Base-by-base conservation (phyloP, 139 green algal species). In the Parachlorella kessleri region DNA sequence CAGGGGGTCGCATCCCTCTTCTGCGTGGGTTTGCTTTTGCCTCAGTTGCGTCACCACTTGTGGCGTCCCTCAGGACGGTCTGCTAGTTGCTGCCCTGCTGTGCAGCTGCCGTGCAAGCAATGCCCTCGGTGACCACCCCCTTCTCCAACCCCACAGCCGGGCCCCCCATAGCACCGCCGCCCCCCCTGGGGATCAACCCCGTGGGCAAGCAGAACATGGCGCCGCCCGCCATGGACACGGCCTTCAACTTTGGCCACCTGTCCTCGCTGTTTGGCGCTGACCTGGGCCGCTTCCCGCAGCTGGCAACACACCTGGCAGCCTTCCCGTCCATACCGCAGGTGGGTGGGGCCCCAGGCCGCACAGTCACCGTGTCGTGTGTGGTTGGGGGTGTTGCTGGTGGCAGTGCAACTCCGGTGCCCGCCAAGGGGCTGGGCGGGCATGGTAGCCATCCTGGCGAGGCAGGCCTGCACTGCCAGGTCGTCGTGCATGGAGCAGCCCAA, bases 261-360 rank as follows among this genome's bases (percentile, higher is more conserved):
- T 54, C 14, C 1, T 30, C 33, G 33, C 54, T 85, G 80, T 75
- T 85, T 76, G 80, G 80, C 0, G 65, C 35, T 5, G 80, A 81
- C 73, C 23, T 84, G 28, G 74, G 78, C 33, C 55, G 70, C 39
- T 42, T 80, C 28, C 59, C 81, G 3, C 67, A 71, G 66, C 73
- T 88, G 41, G 67, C 67, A 2, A 63, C 72, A 48, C 71, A 72
- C 55, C 55, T 84, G 5, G 40, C 55, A 35, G 78, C 70, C 67
- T 83, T 88, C 68, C 79, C 83, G 0, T 87, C 82, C 18, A 55
- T 87, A 9, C 82, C 82, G 2, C 39, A 36, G 78, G 78, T 83
- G 63, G 0, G 70, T 53, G 10, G 42, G 38, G n/a, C n/a, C n/a
- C 8, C 41, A 26, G 53, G 23, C 39, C 7, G 38, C 4, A 18